phyloP scores from a whole-genome alignment of 768 basidiomycete genomes.

The Suillus plorans region DNA sequence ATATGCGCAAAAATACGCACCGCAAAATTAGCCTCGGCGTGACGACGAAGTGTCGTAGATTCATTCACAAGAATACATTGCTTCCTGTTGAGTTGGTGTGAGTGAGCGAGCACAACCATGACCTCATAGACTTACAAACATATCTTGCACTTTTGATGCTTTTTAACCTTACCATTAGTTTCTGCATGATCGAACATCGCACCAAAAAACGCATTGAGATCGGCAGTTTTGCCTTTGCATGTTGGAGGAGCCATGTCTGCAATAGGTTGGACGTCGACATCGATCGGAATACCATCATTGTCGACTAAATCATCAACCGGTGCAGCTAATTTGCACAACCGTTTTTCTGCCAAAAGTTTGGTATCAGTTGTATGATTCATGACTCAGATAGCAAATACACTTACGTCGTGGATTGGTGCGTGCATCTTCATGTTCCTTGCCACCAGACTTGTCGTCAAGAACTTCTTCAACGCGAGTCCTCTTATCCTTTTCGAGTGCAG shows the following conservation, averaged over 20 bases:
- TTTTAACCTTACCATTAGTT: neutral
- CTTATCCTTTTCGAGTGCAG: neutral
- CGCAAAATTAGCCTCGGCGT: neutral
- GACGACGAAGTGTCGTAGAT: neutral
- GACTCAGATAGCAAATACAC: neutral
- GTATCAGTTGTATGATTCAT: neutral
- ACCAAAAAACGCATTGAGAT: neutral
- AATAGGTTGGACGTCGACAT: constrained; percentile 11
- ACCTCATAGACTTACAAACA: neutral
- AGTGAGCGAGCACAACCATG: neutral
- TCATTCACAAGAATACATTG: neutral
- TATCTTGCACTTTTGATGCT: neutral
- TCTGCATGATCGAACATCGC: neutral
- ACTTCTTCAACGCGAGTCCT: neutral
- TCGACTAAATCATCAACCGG: constrained; percentile 3
- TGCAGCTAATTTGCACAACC: neutral
- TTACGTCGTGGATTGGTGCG: neutral
- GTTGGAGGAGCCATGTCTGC: neutral
- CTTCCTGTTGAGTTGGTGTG: neutral
- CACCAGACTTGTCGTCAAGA: neutral
- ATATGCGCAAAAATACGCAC: neutral
- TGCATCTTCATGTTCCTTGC: neutral
- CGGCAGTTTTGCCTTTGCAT: neutral
- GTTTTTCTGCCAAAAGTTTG: neutral
- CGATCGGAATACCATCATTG: constrained; percentile 12